Conservation (phyloP, 2,329 filamentous ascomycete species). For the Fusarium sp. region DNA sequence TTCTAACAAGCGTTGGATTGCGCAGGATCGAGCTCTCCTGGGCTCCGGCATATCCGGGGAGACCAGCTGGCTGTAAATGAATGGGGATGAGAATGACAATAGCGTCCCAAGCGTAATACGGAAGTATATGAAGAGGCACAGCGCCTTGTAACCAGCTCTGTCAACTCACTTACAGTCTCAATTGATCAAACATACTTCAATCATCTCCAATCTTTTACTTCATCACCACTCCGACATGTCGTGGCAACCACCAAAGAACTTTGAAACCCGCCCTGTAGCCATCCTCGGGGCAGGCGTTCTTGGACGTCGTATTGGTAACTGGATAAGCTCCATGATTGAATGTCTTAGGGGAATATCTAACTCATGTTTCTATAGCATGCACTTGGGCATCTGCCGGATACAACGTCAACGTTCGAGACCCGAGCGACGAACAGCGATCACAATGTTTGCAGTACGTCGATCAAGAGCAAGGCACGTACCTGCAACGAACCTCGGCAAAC, state of each 20-base stretch:
- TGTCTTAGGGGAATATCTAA: neutral
- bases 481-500: neutral
- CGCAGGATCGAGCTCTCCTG: neutral
- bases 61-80: neutral
- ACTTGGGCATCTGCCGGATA: neutral
- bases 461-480: neutral
- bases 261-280: neutral
- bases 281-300: neutral
- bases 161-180: neutral
- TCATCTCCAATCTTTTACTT: neutral
- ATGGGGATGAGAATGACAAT: neutral
- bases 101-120: neutral
- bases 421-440: neutral
- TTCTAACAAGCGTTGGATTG: neutral
- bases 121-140: neutral
- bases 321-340: neutral
- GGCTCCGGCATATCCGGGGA: neutral
- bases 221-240: neutral
- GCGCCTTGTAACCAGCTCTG: neutral
- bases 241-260: neutral
- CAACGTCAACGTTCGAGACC: neutral
- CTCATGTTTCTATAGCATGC: neutral
- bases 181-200: neutral
- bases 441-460: neutral
- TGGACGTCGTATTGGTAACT: neutral